Base-by-base conservation (phyloP, 2,329 filamentous ascomycete species). In the Cercospora sp. region DNA sequence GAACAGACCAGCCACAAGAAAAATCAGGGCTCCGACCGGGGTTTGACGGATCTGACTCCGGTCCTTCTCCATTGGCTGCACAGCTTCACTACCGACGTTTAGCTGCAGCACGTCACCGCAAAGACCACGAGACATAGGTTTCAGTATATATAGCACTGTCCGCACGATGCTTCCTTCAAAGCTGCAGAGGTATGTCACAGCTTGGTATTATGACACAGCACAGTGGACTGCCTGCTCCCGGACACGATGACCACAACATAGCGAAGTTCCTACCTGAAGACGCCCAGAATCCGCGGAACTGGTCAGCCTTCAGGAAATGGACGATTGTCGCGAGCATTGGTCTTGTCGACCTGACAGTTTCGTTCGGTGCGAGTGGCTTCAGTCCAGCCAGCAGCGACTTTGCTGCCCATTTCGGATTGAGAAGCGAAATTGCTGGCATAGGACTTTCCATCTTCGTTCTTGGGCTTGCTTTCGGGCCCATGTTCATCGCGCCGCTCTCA, bases 391-490 rank as follows among this genome's bases (percentile, higher is more conserved):
- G 77, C 13, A 71, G 68, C n/a, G 80, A 81, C 51, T 83, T 84
- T 63, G 77, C 76, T 1, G 74, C 78, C 8, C 79, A 82, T 16
- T 81, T 84, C 65, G 74, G 76, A 12, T 74, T 83, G 2, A 78
- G 80, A 2, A 71, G 77, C 16, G 79, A 81, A 51, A 73, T 83
- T 20, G 81, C 79, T 1, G 82, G 81, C 0, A 72, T 85, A 3
- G 82, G 83, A 3, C 60, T 85, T 58, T 82, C 80, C 55, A 73
- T 84, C 60, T 84, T 84, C 66, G 78, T 85, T 8, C 75, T 84
- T 10, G 83, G 82, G 0, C 73, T 84, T 5, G 82, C 82, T 0
- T 79, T 84, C 13, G 82, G 82, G 0, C 82, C 82, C 7, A 78
- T 84, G 28, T 74, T 83, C 16, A 78, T 84, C 9, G 82, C 82